Base-by-base conservation (phyloP, 2,329 filamentous ascomycete species). In the Alternaria sp. region DNA sequence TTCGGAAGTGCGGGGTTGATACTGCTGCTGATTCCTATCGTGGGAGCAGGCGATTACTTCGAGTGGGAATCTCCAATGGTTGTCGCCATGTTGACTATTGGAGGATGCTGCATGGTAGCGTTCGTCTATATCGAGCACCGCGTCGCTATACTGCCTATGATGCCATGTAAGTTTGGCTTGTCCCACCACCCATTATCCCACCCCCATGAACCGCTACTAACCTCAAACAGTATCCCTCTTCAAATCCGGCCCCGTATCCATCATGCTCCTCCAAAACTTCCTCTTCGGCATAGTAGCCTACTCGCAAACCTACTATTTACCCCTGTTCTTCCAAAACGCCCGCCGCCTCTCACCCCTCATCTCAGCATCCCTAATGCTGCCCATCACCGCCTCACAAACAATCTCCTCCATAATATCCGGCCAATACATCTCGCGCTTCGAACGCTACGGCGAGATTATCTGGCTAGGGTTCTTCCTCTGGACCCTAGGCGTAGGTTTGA, bases 1-100 rank as follows among this genome's bases (percentile, higher is more conserved):
- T 79, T 82, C 3, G 84, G 82, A 4, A 85, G 84, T 0, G 75
- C 82, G 6, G 86, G 82, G 0, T 82, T 88, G 28, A 82, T 89
- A 9, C 79, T 89, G 11, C 65, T 90, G 2, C 78, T 90, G 17
- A 86, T 90, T 42, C 87, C 87, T 0, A 82, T 90, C 11, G 88
- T 86, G 3, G 86, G 86, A 14, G 86, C 84, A 56, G 85, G 84
- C 2, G 80, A 82, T 0, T 85, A 86, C 58, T 87, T 86, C 61
- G 71, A 78, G 3, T 87, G 84, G 84, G 67, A 79, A 28, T 85
- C 83, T 9, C 78, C 85, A 0, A 81, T 87, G 80, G 82, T 86
- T 1, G 86, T 89, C 23, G 80, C 80, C 36, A 87, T 88, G 85
- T 76, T 89, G 11, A 74, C 75, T 0, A 74, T 87, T 11, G 84